Base-by-base conservation (phyloP, 177 flowering plant genomes). In the Vitis hybrid region DNA sequence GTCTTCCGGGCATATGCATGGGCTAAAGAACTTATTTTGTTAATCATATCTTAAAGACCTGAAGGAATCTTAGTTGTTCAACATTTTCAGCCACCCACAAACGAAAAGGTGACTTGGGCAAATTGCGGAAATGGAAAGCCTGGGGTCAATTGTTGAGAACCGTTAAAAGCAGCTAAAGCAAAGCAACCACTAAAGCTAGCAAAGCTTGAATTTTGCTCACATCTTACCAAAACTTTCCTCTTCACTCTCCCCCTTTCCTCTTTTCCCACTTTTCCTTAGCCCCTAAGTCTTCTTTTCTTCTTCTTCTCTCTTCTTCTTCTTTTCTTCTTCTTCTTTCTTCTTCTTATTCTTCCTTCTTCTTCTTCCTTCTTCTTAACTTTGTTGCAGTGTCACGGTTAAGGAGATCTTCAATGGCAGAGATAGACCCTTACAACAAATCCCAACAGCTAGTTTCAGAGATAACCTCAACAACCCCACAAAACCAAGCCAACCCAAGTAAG, bases 401-500 rank as follows among this genome's bases (percentile, higher is more conserved):
- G 27, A 24, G 27, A 58, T 61, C 75, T 53, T 24, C 85, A 74
- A 84, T 79, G 85, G 85, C 73, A 11, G 80, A 77, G 48, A 30
- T 65, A 69, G 69, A 58, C 35, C 58, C 58, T 57, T 67, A 63
- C 63, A 15, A 48, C 66, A 79, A 72, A 54, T 55, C 75, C 52
- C 73, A 59, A 41, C 63, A 69, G 50, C 64, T 67, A 61, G 50
- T 15, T 24, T 11, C 65, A 54, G 74, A 66, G 46, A 24, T 24
- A 24, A 24, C 46, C 8, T 35, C 46, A 35, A 46, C 30, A 27
- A 62, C 46, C 32, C 46, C 48, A n/a, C 68, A 68, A 63, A 72
- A 62, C 62, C 69, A 61, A 51, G 65, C 48, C 66, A 81, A 75
- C 74, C 79, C 87, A 68, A 81, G 85, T 78, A 90, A 87, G 85